Conservation (phyloP, 192 early-diverging fungal genomes). For the Linnemannia zychae region DNA sequence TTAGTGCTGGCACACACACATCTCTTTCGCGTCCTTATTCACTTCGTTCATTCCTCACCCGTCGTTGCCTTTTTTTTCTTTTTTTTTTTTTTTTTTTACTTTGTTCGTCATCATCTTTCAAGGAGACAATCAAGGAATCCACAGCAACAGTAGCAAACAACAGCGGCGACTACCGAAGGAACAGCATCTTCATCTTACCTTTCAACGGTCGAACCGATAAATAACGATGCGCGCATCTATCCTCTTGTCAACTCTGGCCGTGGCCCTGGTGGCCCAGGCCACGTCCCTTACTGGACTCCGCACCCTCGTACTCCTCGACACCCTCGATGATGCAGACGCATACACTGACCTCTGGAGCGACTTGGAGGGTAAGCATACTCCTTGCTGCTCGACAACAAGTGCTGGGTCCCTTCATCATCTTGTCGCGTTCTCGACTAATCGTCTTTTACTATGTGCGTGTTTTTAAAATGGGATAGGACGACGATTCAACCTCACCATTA, state of each 20-base stretch:
- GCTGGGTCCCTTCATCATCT: slow-evolving; percentile 7
- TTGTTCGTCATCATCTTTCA: neutral
- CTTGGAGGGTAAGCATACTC: slow-evolving; percentile 62
- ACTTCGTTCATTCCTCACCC: neutral
- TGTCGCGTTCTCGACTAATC: slow-evolving; percentile 4
- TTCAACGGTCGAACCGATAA: neutral
- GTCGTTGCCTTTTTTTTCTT: neutral
- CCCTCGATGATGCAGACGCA: slow-evolving; percentile 49
- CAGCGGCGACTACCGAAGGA: neutral
- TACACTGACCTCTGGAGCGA: slow-evolving; percentile 72
- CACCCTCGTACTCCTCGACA: slow-evolving; percentile 79
- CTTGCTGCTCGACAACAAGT: neutral
- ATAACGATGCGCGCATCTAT: slow-evolving; percentile 41
- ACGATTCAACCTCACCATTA: slow-evolving; percentile 70
- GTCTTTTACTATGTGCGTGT: slow-evolving; percentile 25
- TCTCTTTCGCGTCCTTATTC: neutral
- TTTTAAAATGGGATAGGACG: slow-evolving; percentile 64
- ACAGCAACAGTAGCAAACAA: neutral
- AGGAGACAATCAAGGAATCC: neutral
- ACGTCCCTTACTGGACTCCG: slow-evolving; percentile 75
- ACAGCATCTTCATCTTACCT: neutral
- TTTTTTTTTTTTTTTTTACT: too few species aligned
- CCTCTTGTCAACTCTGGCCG: slow-evolving; percentile 38
- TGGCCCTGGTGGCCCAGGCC: slow-evolving; percentile 60
- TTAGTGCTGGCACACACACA: neutral